phyloP scores from a whole-genome alignment of 371 early-diverging fungal genomes.

The Blakeslea trispora region DNA sequence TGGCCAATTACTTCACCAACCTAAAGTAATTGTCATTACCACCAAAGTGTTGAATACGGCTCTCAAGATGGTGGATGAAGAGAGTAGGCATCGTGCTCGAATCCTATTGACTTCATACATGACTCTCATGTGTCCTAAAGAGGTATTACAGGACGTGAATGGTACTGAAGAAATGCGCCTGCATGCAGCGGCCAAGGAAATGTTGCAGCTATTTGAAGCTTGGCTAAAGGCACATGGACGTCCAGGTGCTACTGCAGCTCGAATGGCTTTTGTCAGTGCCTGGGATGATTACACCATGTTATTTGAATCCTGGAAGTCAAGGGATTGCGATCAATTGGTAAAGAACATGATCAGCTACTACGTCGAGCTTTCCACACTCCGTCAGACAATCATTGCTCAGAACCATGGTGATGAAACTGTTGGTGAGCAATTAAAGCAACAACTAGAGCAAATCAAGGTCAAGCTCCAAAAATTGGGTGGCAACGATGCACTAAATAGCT shows the following conservation, averaged over 20 bases:
- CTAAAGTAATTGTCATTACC: slow-evolving; percentile 38
- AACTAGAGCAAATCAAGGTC: slow-evolving; percentile 36
- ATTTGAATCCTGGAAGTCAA: slow-evolving; percentile 74
- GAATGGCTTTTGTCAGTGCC: slow-evolving; percentile 46
- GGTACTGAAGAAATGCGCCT: slow-evolving; percentile 54
- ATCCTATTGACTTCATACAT: slow-evolving; percentile 70
- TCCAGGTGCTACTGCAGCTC: slow-evolving; percentile 23
- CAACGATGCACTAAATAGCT: slow-evolving; percentile 21
- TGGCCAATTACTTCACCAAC: slow-evolving; percentile 29
- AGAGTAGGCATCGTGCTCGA: slow-evolving; percentile 51
- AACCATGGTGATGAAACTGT: slow-evolving; percentile 52
- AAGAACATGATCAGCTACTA: slow-evolving; percentile 68
- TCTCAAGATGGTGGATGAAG: slow-evolving; percentile 29
- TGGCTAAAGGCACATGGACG: slow-evolving; percentile 48
- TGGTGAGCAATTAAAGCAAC: slow-evolving; percentile 60
- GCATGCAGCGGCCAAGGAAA: slow-evolving; percentile 41
- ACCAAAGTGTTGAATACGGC: slow-evolving; percentile 33
- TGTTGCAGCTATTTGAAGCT: slow-evolving; percentile 57
- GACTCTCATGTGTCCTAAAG: slow-evolving; percentile 64
- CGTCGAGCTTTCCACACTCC: slow-evolving; percentile 67
- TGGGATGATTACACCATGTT: slow-evolving; percentile 61
- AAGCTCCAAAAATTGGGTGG: slow-evolving; percentile 37
- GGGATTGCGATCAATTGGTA: slow-evolving; percentile 63
- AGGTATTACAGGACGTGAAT: slow-evolving; percentile 54
- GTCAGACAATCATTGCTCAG: slow-evolving; percentile 55